Conservation (phyloP, 2,329 filamentous ascomycete genomes). For the Aspergillus sp. region DNA sequence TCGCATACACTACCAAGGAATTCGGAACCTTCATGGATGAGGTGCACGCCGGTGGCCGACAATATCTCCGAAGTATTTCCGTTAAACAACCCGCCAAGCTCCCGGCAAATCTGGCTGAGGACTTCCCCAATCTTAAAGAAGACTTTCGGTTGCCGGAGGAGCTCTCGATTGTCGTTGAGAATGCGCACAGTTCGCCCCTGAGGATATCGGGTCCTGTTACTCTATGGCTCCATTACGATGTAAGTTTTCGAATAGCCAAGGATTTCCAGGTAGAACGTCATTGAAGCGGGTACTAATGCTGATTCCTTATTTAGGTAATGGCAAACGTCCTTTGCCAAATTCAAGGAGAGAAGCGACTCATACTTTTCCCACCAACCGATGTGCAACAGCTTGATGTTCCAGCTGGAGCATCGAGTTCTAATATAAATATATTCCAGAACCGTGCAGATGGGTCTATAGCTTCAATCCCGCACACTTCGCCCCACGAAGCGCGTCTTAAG, state of each 20-base stretch:
- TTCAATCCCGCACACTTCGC: conserved; percentile 64
- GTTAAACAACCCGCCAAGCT: conserved; percentile 64
- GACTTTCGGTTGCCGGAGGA: conserved; percentile 70
- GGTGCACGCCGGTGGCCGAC: conserved; percentile 57
- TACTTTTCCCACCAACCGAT: conserved; percentile 77
- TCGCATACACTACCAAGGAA: conserved; percentile 67
- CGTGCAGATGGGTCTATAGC: conserved; percentile 42
- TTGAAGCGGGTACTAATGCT: background rate
- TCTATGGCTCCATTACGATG: conserved; percentile 91
- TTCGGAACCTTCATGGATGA: conserved; percentile 68
- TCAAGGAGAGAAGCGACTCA: conserved; percentile 67
- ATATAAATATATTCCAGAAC: conserved; percentile 65
- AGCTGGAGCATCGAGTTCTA: conserved; percentile 77
- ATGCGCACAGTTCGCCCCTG: conserved; percentile 74
- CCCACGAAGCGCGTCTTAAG: conserved; percentile 64
- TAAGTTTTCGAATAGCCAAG: conserved; percentile 31
- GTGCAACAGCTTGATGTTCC: conserved; percentile 68
- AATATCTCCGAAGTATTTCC: conserved; percentile 80
- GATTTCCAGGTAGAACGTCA: background rate
- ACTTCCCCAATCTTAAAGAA: conserved; percentile 67
- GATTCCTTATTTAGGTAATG: conserved; percentile 61
- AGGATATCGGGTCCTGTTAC: conserved; percentile 76
- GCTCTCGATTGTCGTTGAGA: conserved; percentile 59
- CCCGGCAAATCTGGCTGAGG: conserved; percentile 67
- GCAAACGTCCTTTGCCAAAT: conserved; percentile 85